Evolutionary conservation across 257 asterid genomes (phyloP).

Genomic region (Lycium ferocissimum): DNA sequence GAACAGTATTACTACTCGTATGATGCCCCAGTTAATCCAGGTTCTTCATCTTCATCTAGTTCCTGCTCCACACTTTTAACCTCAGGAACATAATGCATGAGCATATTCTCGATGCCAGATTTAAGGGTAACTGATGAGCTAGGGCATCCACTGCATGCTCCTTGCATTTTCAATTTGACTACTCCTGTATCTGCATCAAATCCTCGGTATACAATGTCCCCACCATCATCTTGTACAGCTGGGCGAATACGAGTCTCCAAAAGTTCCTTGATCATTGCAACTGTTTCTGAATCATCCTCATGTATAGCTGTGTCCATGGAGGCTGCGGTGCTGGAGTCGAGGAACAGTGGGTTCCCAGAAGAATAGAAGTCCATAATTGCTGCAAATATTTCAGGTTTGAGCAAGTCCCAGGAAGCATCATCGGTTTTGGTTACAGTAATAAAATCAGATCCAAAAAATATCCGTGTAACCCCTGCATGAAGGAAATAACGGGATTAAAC

Average conservation of each 20-base stretch:
- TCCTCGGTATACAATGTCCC: slow-evolving; percentile 83
- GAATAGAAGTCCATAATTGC: slow-evolving; percentile 91
- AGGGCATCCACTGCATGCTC: slow-evolving; percentile 99
- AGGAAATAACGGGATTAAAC: background rate
- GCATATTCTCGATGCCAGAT: slow-evolving; percentile 97
- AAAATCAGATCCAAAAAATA: slow-evolving; percentile 91
- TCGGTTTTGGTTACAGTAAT: slow-evolving; percentile 85
- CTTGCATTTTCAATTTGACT: slow-evolving; percentile 93
- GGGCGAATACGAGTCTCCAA: slow-evolving; percentile 96
- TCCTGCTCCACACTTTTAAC: slow-evolving; percentile 92
- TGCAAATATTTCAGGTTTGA: slow-evolving; percentile 91
- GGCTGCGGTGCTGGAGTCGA: slow-evolving; percentile 68
- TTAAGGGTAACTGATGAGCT: slow-evolving; percentile 94
- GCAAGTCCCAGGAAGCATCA: slow-evolving; percentile 81
- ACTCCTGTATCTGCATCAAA: slow-evolving; percentile 77
- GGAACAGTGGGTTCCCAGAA: slow-evolving; percentile 79
- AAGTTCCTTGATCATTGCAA: slow-evolving; percentile 98
- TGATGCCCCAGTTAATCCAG: slow-evolving; percentile 64
- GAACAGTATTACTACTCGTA: slow-evolving; percentile 49
- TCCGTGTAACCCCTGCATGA: slow-evolving; percentile 74
- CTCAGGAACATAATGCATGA: slow-evolving; percentile 97
- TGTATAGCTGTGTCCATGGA: slow-evolving; percentile 90
- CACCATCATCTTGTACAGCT: slow-evolving; percentile 97
- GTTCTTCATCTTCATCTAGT: slow-evolving; percentile 74
- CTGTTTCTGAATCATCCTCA: slow-evolving; percentile 93